phyloP scores from a whole-genome alignment of 1,284 basidiomycete genomes.

The Cryptococcus sp. region DNA sequence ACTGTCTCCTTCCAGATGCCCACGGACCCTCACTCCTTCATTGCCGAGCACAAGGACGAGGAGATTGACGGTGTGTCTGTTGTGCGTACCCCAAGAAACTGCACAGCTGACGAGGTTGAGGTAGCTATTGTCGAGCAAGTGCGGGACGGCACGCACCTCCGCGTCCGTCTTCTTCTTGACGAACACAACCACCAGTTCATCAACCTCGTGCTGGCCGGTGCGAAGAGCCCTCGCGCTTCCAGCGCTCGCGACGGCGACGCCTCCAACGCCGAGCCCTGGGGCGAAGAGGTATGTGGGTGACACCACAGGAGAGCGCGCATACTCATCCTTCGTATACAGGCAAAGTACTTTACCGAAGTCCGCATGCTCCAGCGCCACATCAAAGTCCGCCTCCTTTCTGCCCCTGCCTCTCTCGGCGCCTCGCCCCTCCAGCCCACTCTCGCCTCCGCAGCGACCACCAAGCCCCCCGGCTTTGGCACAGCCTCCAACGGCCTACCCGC shows the following conservation, averaged over 20 bases:
- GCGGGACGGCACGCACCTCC: conserved; percentile 85
- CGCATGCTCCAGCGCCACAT: conserved; percentile 86
- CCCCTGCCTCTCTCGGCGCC: conserved; percentile 71
- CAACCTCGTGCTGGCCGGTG: conserved; percentile 68
- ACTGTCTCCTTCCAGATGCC: conserved; percentile 84
- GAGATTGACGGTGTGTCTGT: conserved; percentile 67
- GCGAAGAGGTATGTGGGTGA: conserved; percentile 66
- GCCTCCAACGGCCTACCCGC: conserved; percentile 29
- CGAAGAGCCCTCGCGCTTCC: conserved; percentile 67
- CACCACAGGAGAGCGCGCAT: neutral
- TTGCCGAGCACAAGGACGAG: conserved; percentile 87
- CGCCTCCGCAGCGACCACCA: conserved; percentile 59
- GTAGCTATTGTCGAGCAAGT: conserved; percentile 89
- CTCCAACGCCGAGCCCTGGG: conserved; percentile 65
- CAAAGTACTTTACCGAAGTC: conserved; percentile 90
- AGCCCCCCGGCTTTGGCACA: conserved; percentile 10
- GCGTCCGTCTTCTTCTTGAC: conserved; percentile 81
- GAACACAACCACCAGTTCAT: conserved; percentile 67
- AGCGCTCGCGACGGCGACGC: conserved; percentile 69
- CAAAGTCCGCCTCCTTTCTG: conserved; percentile 78
- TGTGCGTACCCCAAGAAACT: neutral
- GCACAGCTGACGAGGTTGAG: no score
- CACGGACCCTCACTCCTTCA: conserved; percentile 78
- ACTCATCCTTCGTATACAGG: conserved; percentile 54
- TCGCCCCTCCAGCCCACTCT: conserved; percentile 67